These are phyloP conservation scores for Agrostemma githago DNA, from an alignment of 148 eudicot species.

Conservation along the genomic window DNA sequence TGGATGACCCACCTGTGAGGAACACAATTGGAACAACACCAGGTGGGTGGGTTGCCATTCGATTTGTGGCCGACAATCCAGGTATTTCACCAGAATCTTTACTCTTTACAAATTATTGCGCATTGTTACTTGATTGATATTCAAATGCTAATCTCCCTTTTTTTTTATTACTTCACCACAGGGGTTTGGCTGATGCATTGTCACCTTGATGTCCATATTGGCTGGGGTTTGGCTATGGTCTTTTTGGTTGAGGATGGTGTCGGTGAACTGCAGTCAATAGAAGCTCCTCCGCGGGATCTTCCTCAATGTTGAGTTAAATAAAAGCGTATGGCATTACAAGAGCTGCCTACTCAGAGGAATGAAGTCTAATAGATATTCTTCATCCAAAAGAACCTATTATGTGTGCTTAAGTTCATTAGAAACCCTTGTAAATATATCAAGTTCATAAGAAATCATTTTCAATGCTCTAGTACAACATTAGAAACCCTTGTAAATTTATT, in stretches of 20 bases:
- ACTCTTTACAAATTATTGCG: background rate
- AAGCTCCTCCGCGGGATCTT: constrained; percentile 73
- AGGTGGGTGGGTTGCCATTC: constrained; percentile 92
- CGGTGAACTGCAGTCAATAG: constrained; percentile 46
- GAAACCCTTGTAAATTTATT: background rate
- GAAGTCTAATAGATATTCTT: background rate
- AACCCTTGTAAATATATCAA: no score
- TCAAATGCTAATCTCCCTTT: background rate
- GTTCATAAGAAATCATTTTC: no score
- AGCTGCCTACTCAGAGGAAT: background rate
- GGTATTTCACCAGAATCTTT: constrained; percentile 31
- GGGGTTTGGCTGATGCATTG: constrained; percentile 89
- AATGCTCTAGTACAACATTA: no score
- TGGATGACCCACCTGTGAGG: constrained; percentile 69
- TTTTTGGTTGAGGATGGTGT: constrained; percentile 70
- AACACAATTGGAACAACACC: constrained; percentile 78
- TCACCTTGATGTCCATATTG: constrained; percentile 73
- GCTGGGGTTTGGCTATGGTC: constrained; percentile 73
- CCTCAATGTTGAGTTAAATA: constrained; percentile 49
- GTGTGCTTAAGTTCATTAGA: background rate
- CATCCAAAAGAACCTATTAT: background rate
- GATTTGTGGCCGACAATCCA: constrained; percentile 88
- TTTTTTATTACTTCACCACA: constrained; percentile 20
- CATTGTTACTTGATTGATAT: background rate
- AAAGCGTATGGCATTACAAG: background rate